Conservation (phyloP, 371 early-diverging fungal genomes). For the Actinomortierella ambigua region DNA sequence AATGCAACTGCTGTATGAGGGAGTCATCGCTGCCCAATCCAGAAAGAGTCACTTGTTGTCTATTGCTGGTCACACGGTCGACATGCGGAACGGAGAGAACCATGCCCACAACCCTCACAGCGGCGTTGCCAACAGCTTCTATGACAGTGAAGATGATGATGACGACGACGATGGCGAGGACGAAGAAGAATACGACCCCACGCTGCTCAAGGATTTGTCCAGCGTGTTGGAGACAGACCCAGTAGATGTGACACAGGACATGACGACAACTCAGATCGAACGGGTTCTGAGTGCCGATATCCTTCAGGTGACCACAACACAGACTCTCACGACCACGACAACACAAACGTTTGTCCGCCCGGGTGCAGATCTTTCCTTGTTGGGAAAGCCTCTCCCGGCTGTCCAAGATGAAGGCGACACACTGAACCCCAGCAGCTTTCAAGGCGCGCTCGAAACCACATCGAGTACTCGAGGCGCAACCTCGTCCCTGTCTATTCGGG, state of each 20-base stretch:
- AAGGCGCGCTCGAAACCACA: conserved; percentile 20
- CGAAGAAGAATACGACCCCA: conserved; percentile 23
- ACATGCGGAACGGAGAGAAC: conserved; percentile 7
- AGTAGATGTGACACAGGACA: conserved; percentile 41
- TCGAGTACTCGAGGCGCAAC: conserved; percentile 27
- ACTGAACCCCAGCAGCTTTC: conserved; percentile 6
- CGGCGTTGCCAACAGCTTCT: background rate
- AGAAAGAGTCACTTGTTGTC: conserved; percentile 8
- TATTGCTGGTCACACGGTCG: too few relatives aligned
- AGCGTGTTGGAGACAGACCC: conserved; percentile 40
- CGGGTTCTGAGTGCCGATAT: conserved; percentile 42
- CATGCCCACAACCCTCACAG: conserved; percentile 22
- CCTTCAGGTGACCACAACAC: conserved; percentile 40
- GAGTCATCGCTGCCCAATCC: conserved; percentile 53
- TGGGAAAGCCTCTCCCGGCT: conserved; percentile 38
- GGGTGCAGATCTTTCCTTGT: conserved; percentile 36
- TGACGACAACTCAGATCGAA: conserved; percentile 44
- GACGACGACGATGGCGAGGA: conserved; percentile 8
- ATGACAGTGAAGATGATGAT: conserved; percentile 1
- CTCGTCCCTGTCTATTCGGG: conserved; percentile 27
- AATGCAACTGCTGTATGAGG: conserved; percentile 58
- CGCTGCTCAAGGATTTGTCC: conserved; percentile 36
- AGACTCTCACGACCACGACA: conserved; percentile 40
- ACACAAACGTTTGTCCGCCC: conserved; percentile 43
- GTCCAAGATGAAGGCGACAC: conserved; percentile 20